Conservation (phyloP, 1,284 basidiomycete species). For the Ustilago xerochloae region DNA sequence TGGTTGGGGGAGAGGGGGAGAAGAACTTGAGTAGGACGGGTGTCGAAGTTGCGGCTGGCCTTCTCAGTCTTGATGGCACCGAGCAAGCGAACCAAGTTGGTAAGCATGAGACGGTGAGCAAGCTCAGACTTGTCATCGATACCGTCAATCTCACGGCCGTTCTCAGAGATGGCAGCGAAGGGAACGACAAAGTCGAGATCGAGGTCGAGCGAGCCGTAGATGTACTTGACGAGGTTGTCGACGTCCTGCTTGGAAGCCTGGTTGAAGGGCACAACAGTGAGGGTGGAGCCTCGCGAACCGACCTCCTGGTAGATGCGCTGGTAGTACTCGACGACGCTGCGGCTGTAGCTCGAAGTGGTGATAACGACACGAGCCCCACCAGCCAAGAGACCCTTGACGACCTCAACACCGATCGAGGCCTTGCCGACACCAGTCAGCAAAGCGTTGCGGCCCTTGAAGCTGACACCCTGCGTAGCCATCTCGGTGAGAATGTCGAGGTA, state of each 20-base stretch:
- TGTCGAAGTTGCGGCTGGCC: slow-evolving; percentile 93
- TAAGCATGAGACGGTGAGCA: slow-evolving; percentile 84
- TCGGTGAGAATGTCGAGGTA: slow-evolving; percentile 95
- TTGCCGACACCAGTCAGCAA: slow-evolving; percentile 96
- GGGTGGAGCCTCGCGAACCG: slow-evolving; percentile 91
- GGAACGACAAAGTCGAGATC: slow-evolving; percentile 98
- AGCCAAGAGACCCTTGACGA: slow-evolving; percentile 93
- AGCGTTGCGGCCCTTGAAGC: slow-evolving; percentile 98
- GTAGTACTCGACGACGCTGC: slow-evolving; percentile 93
- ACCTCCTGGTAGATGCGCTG: slow-evolving; percentile 96
- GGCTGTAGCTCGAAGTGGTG: slow-evolving; percentile 77
- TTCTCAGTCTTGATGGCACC: slow-evolving; percentile 98
- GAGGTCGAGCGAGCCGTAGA: slow-evolving; percentile 91
- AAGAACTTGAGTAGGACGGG: slow-evolving; percentile 96
- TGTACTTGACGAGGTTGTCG: slow-evolving; percentile 91
- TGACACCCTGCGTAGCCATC: slow-evolving; percentile 96
- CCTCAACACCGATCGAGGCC: slow-evolving; percentile 96
- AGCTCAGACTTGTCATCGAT: slow-evolving; percentile 97
- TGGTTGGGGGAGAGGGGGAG: slow-evolving; percentile 97
- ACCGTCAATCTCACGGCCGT: slow-evolving; percentile 95
- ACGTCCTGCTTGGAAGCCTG: slow-evolving; percentile 98
- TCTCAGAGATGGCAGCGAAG: slow-evolving; percentile 97
- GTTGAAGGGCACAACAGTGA: slow-evolving; percentile 98
- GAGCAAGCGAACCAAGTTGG: slow-evolving; percentile 90
- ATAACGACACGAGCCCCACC: slow-evolving; percentile 96